Conservation (phyloP, 345 rosid genomes). For the Abelmoschus esculentus region DNA sequence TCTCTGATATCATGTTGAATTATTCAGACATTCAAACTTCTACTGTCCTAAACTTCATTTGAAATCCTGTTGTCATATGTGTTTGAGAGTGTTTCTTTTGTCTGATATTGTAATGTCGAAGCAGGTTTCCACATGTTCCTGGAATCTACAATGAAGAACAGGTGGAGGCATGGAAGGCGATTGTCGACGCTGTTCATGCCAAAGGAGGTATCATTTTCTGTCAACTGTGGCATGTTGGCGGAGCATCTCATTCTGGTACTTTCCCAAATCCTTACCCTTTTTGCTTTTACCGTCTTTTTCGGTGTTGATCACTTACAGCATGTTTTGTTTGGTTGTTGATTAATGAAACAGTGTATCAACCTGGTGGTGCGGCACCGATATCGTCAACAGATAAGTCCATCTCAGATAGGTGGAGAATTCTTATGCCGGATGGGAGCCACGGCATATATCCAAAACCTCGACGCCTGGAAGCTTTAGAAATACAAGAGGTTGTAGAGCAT, state of each 20-base stretch:
- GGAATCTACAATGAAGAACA: slow-evolving; percentile 81
- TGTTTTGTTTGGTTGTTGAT: slow-evolving; percentile 2
- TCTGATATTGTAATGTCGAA: slow-evolving; percentile 8
- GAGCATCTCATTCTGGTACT: slow-evolving; percentile 69
- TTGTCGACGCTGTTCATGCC: slow-evolving; percentile 71
- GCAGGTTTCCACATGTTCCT: slow-evolving; percentile 81
- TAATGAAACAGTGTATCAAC: slow-evolving; percentile 54
- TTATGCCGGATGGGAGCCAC: slow-evolving; percentile 50
- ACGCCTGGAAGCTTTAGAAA: slow-evolving; percentile 38
- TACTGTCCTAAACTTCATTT: neutral
- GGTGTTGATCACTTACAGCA: neutral
- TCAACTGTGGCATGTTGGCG: slow-evolving; percentile 93
- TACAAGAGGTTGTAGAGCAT: slow-evolving; percentile 41
- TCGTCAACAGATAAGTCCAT: slow-evolving; percentile 61
- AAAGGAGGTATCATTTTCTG: slow-evolving; percentile 73
- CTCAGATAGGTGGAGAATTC: slow-evolving; percentile 58
- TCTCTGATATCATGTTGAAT: neutral
- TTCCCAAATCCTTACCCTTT: neutral
- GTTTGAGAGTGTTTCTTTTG: neutral
- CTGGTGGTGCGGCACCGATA: slow-evolving; percentile 59
- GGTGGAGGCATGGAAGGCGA: slow-evolving; percentile 73
- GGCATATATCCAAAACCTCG: slow-evolving; percentile 44
- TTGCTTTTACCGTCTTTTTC: neutral
- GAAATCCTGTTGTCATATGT: neutral
- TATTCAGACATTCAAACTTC: neutral